Conservation (phyloP, 352 stramenopile species). For the Globisporangium canariense region DNA sequence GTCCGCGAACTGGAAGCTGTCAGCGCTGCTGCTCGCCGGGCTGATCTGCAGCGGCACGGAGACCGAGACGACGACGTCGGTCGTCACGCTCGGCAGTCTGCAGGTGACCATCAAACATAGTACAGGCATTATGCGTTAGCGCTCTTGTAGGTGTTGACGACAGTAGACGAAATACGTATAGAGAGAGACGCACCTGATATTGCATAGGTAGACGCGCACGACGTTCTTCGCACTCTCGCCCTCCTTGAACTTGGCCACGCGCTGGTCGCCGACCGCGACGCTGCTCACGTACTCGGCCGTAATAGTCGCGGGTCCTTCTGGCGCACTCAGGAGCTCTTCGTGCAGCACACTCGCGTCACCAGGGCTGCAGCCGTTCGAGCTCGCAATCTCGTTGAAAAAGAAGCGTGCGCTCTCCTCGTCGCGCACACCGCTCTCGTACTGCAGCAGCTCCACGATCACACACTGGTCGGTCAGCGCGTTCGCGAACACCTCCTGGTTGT, state of each 20-base stretch:
- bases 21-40: slow-evolving; percentile 58
- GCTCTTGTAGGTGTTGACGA: not conserved
- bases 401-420: slow-evolving; percentile 54
- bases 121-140: too few species aligned
- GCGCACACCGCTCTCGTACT: slow-evolving; percentile 50
- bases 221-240: slow-evolving; percentile 78
- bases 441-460: slow-evolving; percentile 80
- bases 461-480: slow-evolving; percentile 76
- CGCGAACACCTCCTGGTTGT: slow-evolving; percentile 88
- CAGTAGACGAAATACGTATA: not conserved
- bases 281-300: slow-evolving; percentile 32
- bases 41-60: slow-evolving; percentile 77
- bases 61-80: slow-evolving; percentile 79
- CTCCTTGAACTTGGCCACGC: slow-evolving; percentile 85
- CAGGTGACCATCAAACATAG: not conserved
- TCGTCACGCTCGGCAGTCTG: slow-evolving; percentile 65
- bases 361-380: slow-evolving; percentile 66
- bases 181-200: slow-evolving; percentile 37
- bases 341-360: slow-evolving; percentile 54
- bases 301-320: slow-evolving; percentile 30
- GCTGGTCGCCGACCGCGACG: slow-evolving; percentile 73
- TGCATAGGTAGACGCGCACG: slow-evolving; percentile 77
- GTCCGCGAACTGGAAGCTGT: slow-evolving; percentile 61
- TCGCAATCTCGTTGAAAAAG: slow-evolving; percentile 86
- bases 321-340: slow-evolving; percentile 28